These are phyloP conservation scores for Rhizodiscina lignyota DNA, from an alignment of 495 filamentous ascomycete genomes.

Conservation along the genomic window DNA sequence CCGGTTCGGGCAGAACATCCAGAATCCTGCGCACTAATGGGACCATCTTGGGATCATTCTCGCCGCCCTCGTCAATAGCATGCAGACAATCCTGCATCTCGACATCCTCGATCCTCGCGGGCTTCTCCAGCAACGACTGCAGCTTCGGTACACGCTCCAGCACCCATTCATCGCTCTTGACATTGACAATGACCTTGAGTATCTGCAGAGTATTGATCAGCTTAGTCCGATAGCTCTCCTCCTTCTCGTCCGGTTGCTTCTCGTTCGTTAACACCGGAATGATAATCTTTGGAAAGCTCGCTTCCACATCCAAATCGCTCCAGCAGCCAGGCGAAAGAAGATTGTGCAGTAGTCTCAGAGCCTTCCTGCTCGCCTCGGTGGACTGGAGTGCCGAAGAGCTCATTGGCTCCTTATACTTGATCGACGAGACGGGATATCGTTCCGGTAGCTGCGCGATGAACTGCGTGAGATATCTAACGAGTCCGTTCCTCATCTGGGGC, in stretches of 20 bases:
- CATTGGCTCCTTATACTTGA: constrained; percentile 37
- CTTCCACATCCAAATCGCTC: constrained; percentile 78
- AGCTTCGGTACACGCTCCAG: constrained; percentile 53
- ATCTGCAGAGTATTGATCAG: constrained; percentile 89
- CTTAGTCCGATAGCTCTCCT: constrained; percentile 44
- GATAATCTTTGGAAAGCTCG: constrained; percentile 69
- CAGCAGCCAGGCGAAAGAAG: constrained; percentile 79
- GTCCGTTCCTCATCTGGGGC: constrained; percentile 44
- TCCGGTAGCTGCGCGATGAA: constrained; percentile 85
- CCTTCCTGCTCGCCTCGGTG: constrained; percentile 71
- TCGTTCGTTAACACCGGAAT: constrained; percentile 53
- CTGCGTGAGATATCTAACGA: constrained; percentile 84
- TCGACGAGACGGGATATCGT: constrained; percentile 56
- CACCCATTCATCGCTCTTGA: constrained; percentile 82
- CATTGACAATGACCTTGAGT: constrained; percentile 68
- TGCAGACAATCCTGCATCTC: constrained; percentile 90
- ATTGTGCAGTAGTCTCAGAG: constrained; percentile 64
- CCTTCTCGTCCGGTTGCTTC: constrained; percentile 39
- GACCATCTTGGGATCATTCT: constrained; percentile 39
- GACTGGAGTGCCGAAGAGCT: constrained; percentile 20
- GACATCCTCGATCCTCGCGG: constrained; percentile 65
- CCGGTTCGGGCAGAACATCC: constrained; percentile 76
- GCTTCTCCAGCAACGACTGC: constrained; percentile 82
- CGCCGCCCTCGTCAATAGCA: constrained; percentile 44
- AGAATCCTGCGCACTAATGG: constrained; percentile 69